Conservation (phyloP, 2,329 filamentous ascomycete genomes). For the Cladosporium sp. region DNA sequence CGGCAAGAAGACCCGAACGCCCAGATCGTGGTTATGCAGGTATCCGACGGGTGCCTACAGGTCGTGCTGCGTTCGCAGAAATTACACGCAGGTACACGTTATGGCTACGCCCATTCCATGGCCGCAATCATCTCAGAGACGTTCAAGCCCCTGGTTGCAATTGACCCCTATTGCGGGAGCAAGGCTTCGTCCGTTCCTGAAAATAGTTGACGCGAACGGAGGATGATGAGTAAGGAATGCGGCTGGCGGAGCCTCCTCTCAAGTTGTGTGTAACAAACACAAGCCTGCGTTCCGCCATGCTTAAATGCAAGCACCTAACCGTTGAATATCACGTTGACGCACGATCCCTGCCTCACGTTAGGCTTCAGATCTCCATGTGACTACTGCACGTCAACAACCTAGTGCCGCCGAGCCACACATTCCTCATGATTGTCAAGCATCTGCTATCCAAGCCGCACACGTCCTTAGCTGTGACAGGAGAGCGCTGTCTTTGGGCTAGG, state of each 20-base stretch:
- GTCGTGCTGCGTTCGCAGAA: conserved; percentile 38
- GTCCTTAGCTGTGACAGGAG: conserved; percentile 6
- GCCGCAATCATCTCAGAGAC: conserved; percentile 15
- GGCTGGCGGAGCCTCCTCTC: conserved; percentile 19
- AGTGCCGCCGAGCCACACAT: conserved; percentile 12
- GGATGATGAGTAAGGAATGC: conserved; percentile 27
- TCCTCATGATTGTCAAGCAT: conserved; percentile 4
- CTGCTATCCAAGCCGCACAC: conserved; percentile 11
- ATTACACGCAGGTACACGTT: conserved; percentile 32
- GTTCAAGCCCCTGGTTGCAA: conserved; percentile 16
- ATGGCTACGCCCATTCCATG: conserved; percentile 20
- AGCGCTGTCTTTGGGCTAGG: conserved; percentile 17
- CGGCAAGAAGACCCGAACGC: conserved; percentile 22
- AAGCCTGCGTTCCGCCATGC: conserved; percentile 12
- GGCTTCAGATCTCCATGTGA: conserved; percentile 27
- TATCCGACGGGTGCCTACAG: conserved; percentile 30
- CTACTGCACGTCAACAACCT: conserved; percentile 31
- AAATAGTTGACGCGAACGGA: conserved; percentile 18
- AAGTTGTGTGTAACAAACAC: conserved; percentile 18
- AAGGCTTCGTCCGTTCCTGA: conserved; percentile 25
- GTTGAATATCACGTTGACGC: conserved; percentile 21
- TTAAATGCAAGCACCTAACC: conserved; percentile 17
- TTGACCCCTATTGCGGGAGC: conserved; percentile 22
- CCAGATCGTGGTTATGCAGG: conserved; percentile 30
- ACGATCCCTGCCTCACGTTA: conserved; percentile 25